Evolutionary conservation across 2,329 filamentous ascomycete species (phyloP).

Genomic region (Xylariaceae sp.): DNA sequence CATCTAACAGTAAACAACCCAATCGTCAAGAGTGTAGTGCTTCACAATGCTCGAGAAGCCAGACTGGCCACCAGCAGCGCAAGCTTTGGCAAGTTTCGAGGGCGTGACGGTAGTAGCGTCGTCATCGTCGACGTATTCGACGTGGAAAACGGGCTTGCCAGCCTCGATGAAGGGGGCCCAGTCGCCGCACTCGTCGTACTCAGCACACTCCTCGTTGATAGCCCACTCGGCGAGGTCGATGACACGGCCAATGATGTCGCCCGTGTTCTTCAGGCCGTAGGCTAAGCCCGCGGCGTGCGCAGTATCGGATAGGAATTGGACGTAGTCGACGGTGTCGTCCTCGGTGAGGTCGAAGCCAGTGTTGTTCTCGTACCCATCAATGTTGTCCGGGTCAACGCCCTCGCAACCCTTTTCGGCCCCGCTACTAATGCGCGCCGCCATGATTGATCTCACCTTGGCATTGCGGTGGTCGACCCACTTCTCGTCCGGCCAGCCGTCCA

Average conservation of each 20-base stretch:
- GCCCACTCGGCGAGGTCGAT: conserved; percentile 55
- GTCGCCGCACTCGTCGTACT: conserved; percentile 55
- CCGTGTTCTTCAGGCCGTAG: conserved; percentile 63
- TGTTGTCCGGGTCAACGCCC: conserved; percentile 67
- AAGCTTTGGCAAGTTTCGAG: not conserved
- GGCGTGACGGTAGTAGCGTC: conserved; percentile 11
- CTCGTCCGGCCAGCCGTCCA: conserved; percentile 64
- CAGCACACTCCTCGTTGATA: conserved; percentile 66
- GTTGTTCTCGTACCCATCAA: conserved; percentile 62
- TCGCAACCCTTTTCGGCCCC: conserved; percentile 61
- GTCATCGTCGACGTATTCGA: conserved; percentile 60
- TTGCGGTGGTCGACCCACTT: conserved; percentile 61
- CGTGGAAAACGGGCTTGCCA: conserved; percentile 67
- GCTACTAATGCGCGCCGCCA: conserved; percentile 55
- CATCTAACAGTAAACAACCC: conserved; percentile 16
- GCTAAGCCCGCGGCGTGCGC: conserved; percentile 53
- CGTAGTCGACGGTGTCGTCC: conserved; percentile 52
- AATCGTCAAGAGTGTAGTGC: conserved; percentile 16
- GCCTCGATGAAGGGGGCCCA: conserved; percentile 56
- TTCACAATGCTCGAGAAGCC: conserved; percentile 22
- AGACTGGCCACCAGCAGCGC: conserved; percentile 3
- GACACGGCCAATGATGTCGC: conserved; percentile 50
- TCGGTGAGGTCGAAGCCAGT: conserved; percentile 48
- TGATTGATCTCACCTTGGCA: conserved; percentile 58
- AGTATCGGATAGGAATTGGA: conserved; percentile 56